Evolutionary conservation across 768 basidiomycete species (phyloP).

Genomic region (Postia placenta): DNA sequence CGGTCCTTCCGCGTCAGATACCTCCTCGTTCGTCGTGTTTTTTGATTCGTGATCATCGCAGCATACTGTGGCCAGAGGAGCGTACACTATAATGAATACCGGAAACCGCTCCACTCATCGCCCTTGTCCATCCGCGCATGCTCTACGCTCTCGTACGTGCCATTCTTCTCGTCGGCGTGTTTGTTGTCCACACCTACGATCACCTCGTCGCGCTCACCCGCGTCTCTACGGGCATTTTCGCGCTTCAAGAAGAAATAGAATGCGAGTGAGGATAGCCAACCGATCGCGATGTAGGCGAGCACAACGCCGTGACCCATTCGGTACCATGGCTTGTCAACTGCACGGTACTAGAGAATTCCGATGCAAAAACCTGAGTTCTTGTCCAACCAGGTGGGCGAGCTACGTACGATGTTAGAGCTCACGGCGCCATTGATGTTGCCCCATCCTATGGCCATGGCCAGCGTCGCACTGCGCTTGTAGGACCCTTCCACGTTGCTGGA

Average conservation of each 20-base stretch:
- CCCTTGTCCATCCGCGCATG: constrained; percentile 58
- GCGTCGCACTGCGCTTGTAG: constrained; percentile 65
- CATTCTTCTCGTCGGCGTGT: constrained; percentile 42
- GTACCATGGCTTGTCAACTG: constrained; percentile 61
- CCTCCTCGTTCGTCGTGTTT: neutral
- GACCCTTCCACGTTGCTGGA: constrained; percentile 68
- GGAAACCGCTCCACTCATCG: constrained; percentile 73
- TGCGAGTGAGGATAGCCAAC: constrained; percentile 46
- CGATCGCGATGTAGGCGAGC: constrained; percentile 63
- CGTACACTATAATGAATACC: constrained; percentile 42
- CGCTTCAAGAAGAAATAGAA: constrained; percentile 42
- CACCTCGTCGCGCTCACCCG: constrained; percentile 63
- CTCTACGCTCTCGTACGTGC: constrained; percentile 44
- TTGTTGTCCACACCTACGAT: constrained; percentile 45
- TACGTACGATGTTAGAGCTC: constrained; percentile 57
- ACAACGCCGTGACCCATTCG: constrained; percentile 63
- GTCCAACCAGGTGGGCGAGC: neutral
- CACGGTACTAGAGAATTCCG: constrained; percentile 48
- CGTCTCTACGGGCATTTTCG: constrained; percentile 59
- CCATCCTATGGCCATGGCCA: constrained; percentile 66
- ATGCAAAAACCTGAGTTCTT: neutral
- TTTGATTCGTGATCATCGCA: neutral
- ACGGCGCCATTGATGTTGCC: constrained; percentile 70
- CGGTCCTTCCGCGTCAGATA: neutral
- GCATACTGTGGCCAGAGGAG: neutral